Evolutionary conservation across 2,329 filamentous ascomycete genomes (phyloP), one percentile per base, ranked within the genome.

Genomic region (Sporothrix curviconia): DNA sequence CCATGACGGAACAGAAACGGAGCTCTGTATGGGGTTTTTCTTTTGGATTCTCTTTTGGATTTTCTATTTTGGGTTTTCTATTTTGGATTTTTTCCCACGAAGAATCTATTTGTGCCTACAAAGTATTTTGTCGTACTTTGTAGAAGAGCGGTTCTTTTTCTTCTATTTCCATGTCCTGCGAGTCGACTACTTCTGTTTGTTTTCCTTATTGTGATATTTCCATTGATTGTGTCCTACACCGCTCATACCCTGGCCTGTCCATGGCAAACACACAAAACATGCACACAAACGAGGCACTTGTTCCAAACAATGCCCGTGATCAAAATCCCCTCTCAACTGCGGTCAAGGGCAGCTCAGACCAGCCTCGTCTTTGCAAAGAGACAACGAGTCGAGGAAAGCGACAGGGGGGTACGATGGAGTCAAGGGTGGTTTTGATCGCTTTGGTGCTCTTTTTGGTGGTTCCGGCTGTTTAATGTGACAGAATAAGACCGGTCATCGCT

Each of bases 401-500:
- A 55, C 43, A 42, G n/a, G 24, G n/a, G n/a, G 30, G 11, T 8
- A 11, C 28, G 30, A n/a, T 24, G 19, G 14, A 7, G 28, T 19
- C 25, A 17, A 8, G 25, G 25, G 42, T 12, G n/a, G 15, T 14
- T 3, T 30, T 42, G 42, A 25, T 30, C 24, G 43, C 15, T 32
- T 17, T 19, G 28, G 44, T 19, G 42, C 14, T 15, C n/a, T n/a
- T 34, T 32, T 6, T 19, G 28, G 22, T 34, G 19, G 46, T 37
- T 37, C 24, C 24, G 46, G 60, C 62, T 60, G 62, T 63, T 56
- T 64, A 65, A 67, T 68, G 68, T 64, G 67, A 69, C 66, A 66
- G 65, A 66, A 67, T 64, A 62, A 67, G 64, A 67, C 66, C 67
- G 67, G 67, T 68, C 66, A 65, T 66, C 60, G 66, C 68, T 70